Percentiles rank a stretch among this genome's conserved stretches.
phyloP scores from a whole-genome alignment of 768 basidiomycete species.

The Sarcomyxa edulis region DNA sequence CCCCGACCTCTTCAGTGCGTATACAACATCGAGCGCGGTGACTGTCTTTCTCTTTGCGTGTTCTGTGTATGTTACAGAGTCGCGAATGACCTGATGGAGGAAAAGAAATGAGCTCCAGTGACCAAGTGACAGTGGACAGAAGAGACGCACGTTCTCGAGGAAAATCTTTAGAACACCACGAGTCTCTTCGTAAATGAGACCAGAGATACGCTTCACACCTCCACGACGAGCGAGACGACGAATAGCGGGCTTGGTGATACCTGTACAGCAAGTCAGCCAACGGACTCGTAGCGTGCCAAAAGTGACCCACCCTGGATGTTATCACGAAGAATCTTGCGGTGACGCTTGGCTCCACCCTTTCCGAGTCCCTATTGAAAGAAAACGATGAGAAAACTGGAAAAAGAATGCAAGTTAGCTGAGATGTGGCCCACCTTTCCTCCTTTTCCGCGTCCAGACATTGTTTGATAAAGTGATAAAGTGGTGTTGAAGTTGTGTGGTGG shows the following conservation, averaged over 20 bases:
- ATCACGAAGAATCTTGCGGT: constrained; percentile 78
- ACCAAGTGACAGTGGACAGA: not conserved
- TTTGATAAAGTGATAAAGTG: constrained; percentile 6
- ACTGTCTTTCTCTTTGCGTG: constrained; percentile 87
- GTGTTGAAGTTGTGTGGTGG: constrained; percentile 2
- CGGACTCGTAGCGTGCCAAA: not conserved
- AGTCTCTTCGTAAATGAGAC: constrained; percentile 87
- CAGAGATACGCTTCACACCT: constrained; percentile 88
- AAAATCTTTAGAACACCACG: constrained; percentile 90
- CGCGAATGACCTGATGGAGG: constrained; percentile 62
- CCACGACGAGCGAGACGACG: constrained; percentile 89
- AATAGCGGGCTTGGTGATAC: constrained; percentile 78
- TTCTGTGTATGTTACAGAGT: constrained; percentile 91
- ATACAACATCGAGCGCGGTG: constrained; percentile 83
- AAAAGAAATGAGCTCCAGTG: not conserved
- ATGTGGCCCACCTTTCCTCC: constrained; percentile 45
- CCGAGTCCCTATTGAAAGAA: constrained; percentile 54
- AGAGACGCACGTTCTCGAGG: constrained; percentile 58
- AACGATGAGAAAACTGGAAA: not conserved
- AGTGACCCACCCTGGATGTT: constrained; percentile 53
- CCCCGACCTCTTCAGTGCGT: constrained; percentile 66
- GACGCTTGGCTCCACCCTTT: constrained; percentile 81
- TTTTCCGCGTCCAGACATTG: constrained; percentile 82
- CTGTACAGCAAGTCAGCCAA: constrained; percentile 20
- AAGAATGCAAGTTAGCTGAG: not conserved